Evolutionary conservation across 805 yeast genomes (phyloP).

Genomic region (Kodamaea jinghongensis): DNA sequence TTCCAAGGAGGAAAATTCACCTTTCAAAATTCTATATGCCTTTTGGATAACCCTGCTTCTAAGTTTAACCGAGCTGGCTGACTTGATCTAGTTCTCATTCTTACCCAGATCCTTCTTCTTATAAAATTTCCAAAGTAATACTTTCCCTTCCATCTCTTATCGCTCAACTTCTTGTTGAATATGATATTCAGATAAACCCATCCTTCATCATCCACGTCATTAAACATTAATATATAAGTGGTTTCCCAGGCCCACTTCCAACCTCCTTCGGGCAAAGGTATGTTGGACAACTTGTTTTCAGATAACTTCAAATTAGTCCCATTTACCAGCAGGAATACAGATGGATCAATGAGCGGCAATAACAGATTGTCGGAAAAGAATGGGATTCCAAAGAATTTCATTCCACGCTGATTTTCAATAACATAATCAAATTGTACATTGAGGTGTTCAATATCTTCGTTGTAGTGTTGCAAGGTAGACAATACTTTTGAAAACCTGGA

Average conservation of each 20-base stretch:
- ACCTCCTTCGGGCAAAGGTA: constrained; percentile 53
- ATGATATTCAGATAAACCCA: constrained; percentile 67
- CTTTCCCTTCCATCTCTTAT: constrained; percentile 61
- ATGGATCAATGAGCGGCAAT: constrained; percentile 50
- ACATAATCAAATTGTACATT: constrained; percentile 37
- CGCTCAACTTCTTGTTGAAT: constrained; percentile 23
- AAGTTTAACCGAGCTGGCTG: constrained; percentile 4
- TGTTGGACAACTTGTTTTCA: constrained; percentile 24
- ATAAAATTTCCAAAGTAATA: constrained; percentile 58
- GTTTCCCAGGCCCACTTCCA: constrained; percentile 70
- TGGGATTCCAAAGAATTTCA: constrained; percentile 51
- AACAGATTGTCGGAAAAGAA: constrained; percentile 45
- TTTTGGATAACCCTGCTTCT: no score
- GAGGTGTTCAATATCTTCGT: constrained; percentile 6
- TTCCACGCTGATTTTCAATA: constrained; percentile 55
- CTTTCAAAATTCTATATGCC: no score
- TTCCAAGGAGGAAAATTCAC: no score
- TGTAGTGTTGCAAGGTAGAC: constrained; percentile 9
- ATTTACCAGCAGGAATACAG: constrained; percentile 43
- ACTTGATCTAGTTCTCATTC: constrained; percentile 28
- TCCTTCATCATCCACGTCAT: constrained; percentile 81
- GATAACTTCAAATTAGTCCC: constrained; percentile 34
- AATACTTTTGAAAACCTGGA: constrained; percentile 8
- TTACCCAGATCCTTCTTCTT: constrained; percentile 63
- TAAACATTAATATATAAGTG: constrained; percentile 72